Evolutionary conservation across 768 basidiomycete genomes (phyloP), one percentile per base, ranked within the genome.

Genomic region (Chalciporus pseudorubinellus): DNA sequence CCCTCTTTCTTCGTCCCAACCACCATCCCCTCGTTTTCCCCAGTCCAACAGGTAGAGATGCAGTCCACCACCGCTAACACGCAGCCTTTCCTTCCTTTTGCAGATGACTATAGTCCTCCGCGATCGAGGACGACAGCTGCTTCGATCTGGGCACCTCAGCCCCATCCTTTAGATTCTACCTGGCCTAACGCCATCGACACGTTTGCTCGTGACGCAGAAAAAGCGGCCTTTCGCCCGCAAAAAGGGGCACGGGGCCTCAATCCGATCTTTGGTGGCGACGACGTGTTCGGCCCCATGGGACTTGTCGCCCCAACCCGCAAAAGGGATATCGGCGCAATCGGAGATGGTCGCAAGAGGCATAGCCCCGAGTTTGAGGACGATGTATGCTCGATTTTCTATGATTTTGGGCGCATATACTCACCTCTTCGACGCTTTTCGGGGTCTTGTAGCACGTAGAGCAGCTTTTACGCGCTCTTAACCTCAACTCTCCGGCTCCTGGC

Each of bases 61-160:
- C 68, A 71, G 48, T 21, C 62, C 46, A 52, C 59, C 26, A 46
- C 59, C 14, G 34, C 34, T 24, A 53, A 8, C 44, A 8, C 53
- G 7, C 67, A 63, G 59, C 48, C 70, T 16, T 69, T 71, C 49
- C 57, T 43, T 62, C 62, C 71, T 41, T 68, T 72, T 54, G 53
- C 69, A 44, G 72, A 75, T 45, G 70, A 78, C 42, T 66, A 69
- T 51, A 73, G 65, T 59, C 74, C 73, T 33, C 72, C 74, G 4
- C 60, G 66, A 33, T 70, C 68, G 45, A 75, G 74, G 58, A 72
- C 78, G 21, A 67, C 64, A 0, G 69, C 71, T 29, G 76, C 76
- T 13, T 89, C 87, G 45, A 91, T 92, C 55, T 92, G 89, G 89
- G 89, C 89, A 1, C 89, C 89, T 8, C 87, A 85, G 63, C 85